Percentiles rank a stretch among this genome's conserved stretches.
Conservation (phyloP, 129 eudicot genomes). For the Glebionis coronaria region DNA sequence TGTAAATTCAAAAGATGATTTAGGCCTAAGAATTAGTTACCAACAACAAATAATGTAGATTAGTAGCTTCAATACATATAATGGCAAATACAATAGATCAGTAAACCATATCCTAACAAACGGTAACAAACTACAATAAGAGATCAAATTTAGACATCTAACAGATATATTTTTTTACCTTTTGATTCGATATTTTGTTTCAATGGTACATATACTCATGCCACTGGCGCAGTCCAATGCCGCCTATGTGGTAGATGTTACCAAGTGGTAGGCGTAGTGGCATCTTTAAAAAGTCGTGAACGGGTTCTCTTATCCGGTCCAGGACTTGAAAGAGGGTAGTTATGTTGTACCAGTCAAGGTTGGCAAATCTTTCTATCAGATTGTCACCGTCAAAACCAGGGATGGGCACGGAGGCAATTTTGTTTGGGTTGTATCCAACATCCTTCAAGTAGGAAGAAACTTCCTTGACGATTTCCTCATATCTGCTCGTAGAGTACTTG, state of each 20-base stretch:
- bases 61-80: too few relatives aligned
- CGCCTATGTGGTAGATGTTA: conserved; percentile 25
- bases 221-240: conserved; percentile 30
- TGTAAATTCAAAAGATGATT: too few relatives aligned
- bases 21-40: too few relatives aligned
- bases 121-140: too few relatives aligned
- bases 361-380: conserved; percentile 28
- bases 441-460: conserved; percentile 28
- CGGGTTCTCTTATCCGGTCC: conserved; percentile 25
- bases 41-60: too few relatives aligned
- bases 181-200: too few relatives aligned
- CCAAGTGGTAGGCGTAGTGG: conserved; percentile 27
- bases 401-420: conserved; percentile 25
- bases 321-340: conserved; percentile 27
- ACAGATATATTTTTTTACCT: too few relatives aligned
- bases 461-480: too few relatives aligned
- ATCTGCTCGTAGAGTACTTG: conserved; percentile 23
- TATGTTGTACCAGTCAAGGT: conserved; percentile 35
- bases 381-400: conserved; percentile 27
- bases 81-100: too few relatives aligned
- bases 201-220: too few relatives aligned
- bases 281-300: conserved; percentile 17
- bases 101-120: too few relatives aligned
- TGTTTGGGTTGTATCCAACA: conserved; percentile 29
- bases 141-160: too few relatives aligned